Conservation (phyloP, 2,329 filamentous ascomycete genomes). For the Paracorniculantispora psalliotae region DNA sequence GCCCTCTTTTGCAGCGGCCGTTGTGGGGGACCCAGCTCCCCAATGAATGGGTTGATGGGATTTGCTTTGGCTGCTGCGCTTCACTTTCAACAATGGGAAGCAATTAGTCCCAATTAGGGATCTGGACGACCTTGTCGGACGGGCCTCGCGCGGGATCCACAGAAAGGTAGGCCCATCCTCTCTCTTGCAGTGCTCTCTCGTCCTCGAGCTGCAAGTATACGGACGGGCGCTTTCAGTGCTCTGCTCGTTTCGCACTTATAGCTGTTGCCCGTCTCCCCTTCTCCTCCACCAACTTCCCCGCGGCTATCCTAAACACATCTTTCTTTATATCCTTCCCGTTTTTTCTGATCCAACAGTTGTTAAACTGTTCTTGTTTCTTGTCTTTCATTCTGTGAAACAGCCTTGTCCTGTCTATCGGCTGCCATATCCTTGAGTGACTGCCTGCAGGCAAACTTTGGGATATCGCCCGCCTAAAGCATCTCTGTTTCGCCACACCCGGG, state of each 20-base stretch:
- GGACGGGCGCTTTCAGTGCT: not conserved
- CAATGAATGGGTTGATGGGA: not conserved
- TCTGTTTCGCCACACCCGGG: conserved; percentile 4
- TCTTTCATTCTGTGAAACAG: conserved; percentile 9
- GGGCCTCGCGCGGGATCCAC: conserved; percentile 8
- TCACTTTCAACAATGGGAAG: conserved; percentile 4
- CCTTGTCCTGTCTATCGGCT: conserved; percentile 2
- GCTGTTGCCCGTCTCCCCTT: conserved; percentile 1
- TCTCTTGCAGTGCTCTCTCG: not conserved
- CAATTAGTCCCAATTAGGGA: not conserved
- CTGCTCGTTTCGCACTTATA: conserved; percentile 8
- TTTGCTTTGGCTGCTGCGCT: not conserved
- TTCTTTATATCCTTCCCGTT: not conserved
- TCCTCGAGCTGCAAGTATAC: conserved; percentile 6
- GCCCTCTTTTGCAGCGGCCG: conserved; percentile 4
- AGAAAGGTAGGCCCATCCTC: not conserved
- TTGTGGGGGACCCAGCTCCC: conserved; percentile 9
- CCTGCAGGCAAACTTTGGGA: conserved; percentile 3
- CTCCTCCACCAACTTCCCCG: not conserved
- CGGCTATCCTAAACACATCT: not conserved
- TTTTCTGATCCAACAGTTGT: not conserved
- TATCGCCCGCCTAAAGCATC: not conserved
- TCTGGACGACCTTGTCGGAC: not conserved
- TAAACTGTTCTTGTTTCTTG: not conserved
- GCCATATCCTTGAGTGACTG: conserved; percentile 7